Conservation (phyloP, 169 alveolate genomes). For the Eimeria zaria region DNA sequence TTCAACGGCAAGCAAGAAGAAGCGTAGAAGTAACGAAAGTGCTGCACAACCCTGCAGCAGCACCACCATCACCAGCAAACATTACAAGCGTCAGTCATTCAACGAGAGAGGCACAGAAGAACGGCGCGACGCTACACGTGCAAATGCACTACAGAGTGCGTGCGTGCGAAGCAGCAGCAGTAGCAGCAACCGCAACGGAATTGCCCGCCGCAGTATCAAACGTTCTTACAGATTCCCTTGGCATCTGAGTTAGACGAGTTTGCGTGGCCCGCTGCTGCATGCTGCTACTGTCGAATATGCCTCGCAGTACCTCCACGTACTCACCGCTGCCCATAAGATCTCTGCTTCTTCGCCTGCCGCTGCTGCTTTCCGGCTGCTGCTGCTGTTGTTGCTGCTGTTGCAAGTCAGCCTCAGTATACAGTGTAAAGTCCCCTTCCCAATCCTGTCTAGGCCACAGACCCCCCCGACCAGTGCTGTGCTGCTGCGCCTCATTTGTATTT, state of each 20-base stretch:
- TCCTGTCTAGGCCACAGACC: constrained; percentile 4
- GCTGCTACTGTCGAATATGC: constrained; percentile 82
- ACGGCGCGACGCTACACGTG: background rate
- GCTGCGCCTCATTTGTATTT: background rate
- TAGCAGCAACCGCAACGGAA: background rate
- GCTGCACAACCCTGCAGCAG: background rate
- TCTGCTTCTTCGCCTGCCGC: constrained; percentile 2
- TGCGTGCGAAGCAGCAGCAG: background rate
- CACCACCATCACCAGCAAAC: background rate
- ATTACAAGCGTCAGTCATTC: background rate
- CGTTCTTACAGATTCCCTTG: constrained; percentile 45
- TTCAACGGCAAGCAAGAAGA: background rate
- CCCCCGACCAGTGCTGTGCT: constrained; percentile 5
- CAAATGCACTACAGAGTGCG: background rate
- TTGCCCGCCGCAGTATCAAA: no score
- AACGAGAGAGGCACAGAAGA: background rate
- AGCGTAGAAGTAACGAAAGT: background rate
- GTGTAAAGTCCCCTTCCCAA: constrained; percentile 45
- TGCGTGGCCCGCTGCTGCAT: constrained; percentile 71
- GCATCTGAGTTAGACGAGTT: constrained; percentile 52
- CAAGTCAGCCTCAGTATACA: constrained; percentile 45
- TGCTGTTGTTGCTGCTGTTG: constrained; percentile 49
- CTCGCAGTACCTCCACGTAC: constrained; percentile 73
- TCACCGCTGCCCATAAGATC: constrained; percentile 55
- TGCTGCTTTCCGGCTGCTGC: constrained; percentile 40